Evolutionary conservation across 23 red algal species (phyloP), one percentile per base, ranked within the genome.

Genomic region (Gracilariopsis chorda): DNA sequence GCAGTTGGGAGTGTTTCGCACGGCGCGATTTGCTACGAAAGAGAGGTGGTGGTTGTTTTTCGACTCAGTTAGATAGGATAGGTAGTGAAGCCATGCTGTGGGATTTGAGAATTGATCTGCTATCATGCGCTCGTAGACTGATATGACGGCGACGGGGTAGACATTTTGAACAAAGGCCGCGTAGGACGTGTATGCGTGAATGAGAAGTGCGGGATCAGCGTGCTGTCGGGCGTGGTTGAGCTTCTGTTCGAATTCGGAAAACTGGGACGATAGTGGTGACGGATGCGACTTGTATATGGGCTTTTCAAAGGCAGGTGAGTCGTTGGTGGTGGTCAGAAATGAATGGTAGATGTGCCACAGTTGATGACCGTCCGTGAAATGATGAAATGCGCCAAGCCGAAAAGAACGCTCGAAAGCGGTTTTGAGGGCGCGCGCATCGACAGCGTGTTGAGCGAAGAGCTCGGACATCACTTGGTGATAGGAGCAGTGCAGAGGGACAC

Each of bases 111-210:
- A 82, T 44, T 17, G 24, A 5, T 24, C 43, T 1, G 53, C 23
- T 21, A 91, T 41, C 45, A 52, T 79, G 27, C 88, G 88, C 88
- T 91, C 88, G 42, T 60, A 82, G 41, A 91, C 88, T 7, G 24
- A 42, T 32, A 82, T 45, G 30, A 33, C 53, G 24, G 68, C 29
- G 45, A 23, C 20, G 6, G 52, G 24, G 77, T 34, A 5, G 56
- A 42, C 12, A 1, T 51, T 6, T 11, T 52, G 27, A 27, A 29
- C 88, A 82, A 65, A 82, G 12, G 73, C 59, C 39, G 88, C 88
- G 62, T 91, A 91, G 10, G 75, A 82, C 19, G 48, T 27, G 60
- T 76, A 91, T 13, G 56, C 36, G 29, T 60, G 35, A n/a, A 14
- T 76, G 52, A 58, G 48, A 13, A 34, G 27, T 10, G 68, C 21